Evolutionary conservation across 139 green algal genomes (phyloP).

Genomic region (Coelastrella sp.): DNA sequence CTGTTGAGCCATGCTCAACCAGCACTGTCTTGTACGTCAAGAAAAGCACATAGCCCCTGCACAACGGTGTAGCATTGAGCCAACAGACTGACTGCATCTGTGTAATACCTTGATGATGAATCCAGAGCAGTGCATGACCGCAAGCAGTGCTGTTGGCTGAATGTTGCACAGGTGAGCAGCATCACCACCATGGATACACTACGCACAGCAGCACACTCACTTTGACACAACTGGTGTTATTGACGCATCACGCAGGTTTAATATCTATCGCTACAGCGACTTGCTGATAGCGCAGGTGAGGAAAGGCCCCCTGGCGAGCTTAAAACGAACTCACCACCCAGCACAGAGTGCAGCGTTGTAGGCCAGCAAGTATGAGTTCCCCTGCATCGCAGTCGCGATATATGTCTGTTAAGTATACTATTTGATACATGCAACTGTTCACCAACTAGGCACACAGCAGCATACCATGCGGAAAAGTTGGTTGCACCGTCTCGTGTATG

Average conservation of each 20-base stretch:
- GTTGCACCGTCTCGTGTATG: not conserved
- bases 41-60: conserved; percentile 80
- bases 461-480: not conserved
- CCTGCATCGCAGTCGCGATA: not conserved
- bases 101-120: not conserved
- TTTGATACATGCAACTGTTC: not conserved
- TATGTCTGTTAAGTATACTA: not conserved
- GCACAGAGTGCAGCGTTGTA: conserved; percentile 75
- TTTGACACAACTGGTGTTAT: too few relatives aligned
- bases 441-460: not conserved
- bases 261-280: not conserved
- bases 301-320: not conserved
- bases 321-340: conserved; percentile 61
- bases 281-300: too few relatives aligned
- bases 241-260: too few relatives aligned
- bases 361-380: conserved; percentile 73
- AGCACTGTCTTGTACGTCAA: conserved; percentile 57
- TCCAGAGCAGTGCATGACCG: not conserved
- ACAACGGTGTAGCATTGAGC: not conserved
- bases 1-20: conserved; percentile 41
- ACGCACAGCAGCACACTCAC: too few relatives aligned
- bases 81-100: not conserved
- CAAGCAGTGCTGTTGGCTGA: too few relatives aligned
- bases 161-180: too few relatives aligned
- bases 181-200: too few relatives aligned